Base-by-base conservation (phyloP, 495 filamentous ascomycete genomes). In the Penicillium ochrochloron region DNA sequence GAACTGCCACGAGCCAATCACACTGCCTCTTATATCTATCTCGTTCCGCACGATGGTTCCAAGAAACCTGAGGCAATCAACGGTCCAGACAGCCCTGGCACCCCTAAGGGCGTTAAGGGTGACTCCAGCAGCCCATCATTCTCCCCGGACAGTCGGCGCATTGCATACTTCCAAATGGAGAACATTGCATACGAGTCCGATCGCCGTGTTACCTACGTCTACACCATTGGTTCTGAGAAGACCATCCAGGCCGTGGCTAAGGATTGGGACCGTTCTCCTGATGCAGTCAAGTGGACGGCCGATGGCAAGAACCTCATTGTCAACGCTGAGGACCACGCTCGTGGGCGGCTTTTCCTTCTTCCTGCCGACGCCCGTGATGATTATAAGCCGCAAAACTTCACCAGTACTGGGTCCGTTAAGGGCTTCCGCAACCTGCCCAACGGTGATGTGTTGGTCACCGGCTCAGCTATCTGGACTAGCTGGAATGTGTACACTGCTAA, bases 131-230 rank as follows among this genome's bases (percentile, higher is more conserved):
- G 50, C 34, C 77, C 77, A 35, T 67, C 58, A 2, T 80, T 82
- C 59, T 77, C 78, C n/a, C 76, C 77, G 3, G 70, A 78, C 57
- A 73, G 78, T 50, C 64, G 69, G 33, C 69, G 55, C 11, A 60
- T 81, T 35, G 79, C 76, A 29, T 80, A 79, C 61, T 70, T 78
- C 63, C 78, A 81, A 66, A 77, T 78, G 77, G 62, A 73, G n/a
- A 73, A 78, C 5, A 65, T 69, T 41, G 50, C 66, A 0, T 78
- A 80, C 50, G 78, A 79, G 52, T 62, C 76, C 0, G 78, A 80
- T 64, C 73, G 75, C 21, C 75, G 75, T 27, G 48, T 70, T 61
- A 1, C 52, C 55, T 81, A 78, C 54, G 61, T 80, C 17, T 72
- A 80, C 58, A 70, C 66, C 19, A 52, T 76, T 60, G 63, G 61